phyloP scores from a whole-genome alignment of 2,329 filamentous ascomycete species.

The Fusarium sp. region DNA sequence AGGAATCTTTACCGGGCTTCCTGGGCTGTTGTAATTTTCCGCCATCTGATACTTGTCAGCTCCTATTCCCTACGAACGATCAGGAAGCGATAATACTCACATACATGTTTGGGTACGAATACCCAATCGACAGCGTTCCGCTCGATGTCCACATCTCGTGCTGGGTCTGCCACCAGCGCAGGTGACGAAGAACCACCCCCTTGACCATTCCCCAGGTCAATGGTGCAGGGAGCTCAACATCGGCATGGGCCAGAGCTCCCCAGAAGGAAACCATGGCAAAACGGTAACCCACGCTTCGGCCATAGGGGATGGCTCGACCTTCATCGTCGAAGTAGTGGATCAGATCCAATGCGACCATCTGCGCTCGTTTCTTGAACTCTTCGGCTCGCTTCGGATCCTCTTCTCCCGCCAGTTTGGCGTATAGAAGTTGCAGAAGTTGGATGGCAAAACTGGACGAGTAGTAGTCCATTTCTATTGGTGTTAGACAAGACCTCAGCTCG shows the following conservation, averaged over 20 bases:
- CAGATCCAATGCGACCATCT: conserved; percentile 75
- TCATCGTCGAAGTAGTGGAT: conserved; percentile 81
- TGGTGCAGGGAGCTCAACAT: conserved; percentile 77
- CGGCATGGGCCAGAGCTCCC: conserved; percentile 81
- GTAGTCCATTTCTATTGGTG: conserved; percentile 78
- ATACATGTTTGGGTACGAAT: conserved; percentile 83
- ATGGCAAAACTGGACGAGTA: conserved; percentile 88
- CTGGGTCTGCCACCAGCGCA: conserved; percentile 85
- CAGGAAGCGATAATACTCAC: conserved; percentile 50
- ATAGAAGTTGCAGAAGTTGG: conserved; percentile 82
- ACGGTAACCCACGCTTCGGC: conserved; percentile 82
- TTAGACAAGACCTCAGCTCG: conserved; percentile 6
- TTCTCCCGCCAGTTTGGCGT: conserved; percentile 76
- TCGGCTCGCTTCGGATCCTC: conserved; percentile 74
- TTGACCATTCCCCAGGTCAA: conserved; percentile 85
- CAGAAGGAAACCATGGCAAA: conserved; percentile 89
- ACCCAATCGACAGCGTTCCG: conserved; percentile 81
- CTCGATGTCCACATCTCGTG: conserved; percentile 79
- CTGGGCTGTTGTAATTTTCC: conserved; percentile 86
- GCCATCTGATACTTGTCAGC: conserved; percentile 65
- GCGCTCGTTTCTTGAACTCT: conserved; percentile 77
- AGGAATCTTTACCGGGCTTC: conserved; percentile 62
- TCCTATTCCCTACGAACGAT: conserved; percentile 12
- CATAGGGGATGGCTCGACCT: conserved; percentile 80
- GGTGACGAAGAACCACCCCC: conserved; percentile 77